phyloP scores from a whole-genome alignment of 768 basidiomycete species.

The Tylopilus sp. region DNA sequence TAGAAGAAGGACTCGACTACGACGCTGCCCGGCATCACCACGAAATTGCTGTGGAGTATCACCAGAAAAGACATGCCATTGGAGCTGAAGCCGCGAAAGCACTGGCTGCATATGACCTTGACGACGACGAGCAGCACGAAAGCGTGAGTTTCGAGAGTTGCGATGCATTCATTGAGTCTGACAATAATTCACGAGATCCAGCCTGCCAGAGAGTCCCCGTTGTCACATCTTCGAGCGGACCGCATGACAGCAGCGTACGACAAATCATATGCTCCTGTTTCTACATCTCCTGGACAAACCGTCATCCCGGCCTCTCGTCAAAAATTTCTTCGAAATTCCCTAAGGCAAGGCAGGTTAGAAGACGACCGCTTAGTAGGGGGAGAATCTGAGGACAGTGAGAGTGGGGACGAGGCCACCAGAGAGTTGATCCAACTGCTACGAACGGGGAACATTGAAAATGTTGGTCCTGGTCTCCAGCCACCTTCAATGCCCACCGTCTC shows the following conservation, averaged over 20 bases:
- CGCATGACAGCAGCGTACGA: slow-evolving; percentile 49
- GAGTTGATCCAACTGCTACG: slow-evolving; percentile 51
- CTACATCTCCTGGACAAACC: slow-evolving; percentile 41
- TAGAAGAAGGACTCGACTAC: slow-evolving; percentile 53
- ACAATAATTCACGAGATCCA: slow-evolving; percentile 22
- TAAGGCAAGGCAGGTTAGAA: slow-evolving; percentile 57
- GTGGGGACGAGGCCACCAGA: slow-evolving; percentile 47
- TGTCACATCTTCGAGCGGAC: slow-evolving; percentile 66
- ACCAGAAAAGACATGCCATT: slow-evolving; percentile 55
- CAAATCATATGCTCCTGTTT: slow-evolving; percentile 33
- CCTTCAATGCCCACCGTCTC: background rate
- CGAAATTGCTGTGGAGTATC: slow-evolving; percentile 70
- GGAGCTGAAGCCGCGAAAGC: slow-evolving; percentile 51
- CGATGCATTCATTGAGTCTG: slow-evolving; percentile 1
- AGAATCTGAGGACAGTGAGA: slow-evolving; percentile 50
- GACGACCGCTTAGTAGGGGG: slow-evolving; percentile 47
- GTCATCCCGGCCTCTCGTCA: slow-evolving; percentile 43
- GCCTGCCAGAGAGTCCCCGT: slow-evolving; percentile 41
- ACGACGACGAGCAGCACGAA: slow-evolving; percentile 42
- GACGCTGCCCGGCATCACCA: slow-evolving; percentile 67
- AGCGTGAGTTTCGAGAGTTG: slow-evolving; percentile 32
- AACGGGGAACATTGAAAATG: slow-evolving; percentile 51
- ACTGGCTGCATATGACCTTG: slow-evolving; percentile 46
- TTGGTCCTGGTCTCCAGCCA: slow-evolving; percentile 42
- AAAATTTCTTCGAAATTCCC: slow-evolving; percentile 47